A percentile compares a stretch with the other conserved stretches of the same genome.
Evolutionary conservation across 352 stramenopile genomes (phyloP).

Genomic region (Aphanomyces cochlioides): DNA sequence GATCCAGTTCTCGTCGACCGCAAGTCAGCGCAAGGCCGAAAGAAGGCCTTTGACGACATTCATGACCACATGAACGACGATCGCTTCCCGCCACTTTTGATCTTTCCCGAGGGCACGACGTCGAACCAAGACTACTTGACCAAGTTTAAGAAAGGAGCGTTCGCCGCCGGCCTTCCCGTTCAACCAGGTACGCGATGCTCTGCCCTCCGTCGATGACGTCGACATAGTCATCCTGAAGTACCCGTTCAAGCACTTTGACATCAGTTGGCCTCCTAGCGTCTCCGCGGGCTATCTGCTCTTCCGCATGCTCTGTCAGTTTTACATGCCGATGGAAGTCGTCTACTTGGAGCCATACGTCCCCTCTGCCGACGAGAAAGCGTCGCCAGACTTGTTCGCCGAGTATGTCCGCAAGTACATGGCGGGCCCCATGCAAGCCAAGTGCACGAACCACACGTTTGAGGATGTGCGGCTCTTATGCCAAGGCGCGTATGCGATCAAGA

Average conservation of each 20-base stretch:
- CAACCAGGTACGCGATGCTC: conserved; percentile 35
- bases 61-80: conserved; percentile 46
- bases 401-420: conserved; percentile 60
- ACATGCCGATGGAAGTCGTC: conserved; percentile 60
- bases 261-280: conserved; percentile 61
- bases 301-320: conserved; percentile 67
- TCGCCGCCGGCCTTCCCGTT: conserved; percentile 52
- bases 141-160: conserved; percentile 74
- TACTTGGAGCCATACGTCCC: conserved; percentile 56
- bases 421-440: conserved; percentile 42
- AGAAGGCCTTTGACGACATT: conserved; percentile 60
- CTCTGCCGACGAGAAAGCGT: conserved; percentile 38
- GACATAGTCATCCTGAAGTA: conserved; percentile 49
- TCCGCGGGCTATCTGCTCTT: conserved; percentile 47
- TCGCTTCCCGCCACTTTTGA: conserved; percentile 51
- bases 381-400: conserved; percentile 54
- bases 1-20: conserved; percentile 66
- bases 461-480: conserved; percentile 61
- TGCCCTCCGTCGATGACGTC: background rate
- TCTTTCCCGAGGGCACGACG: conserved; percentile 72
- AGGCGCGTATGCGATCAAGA: conserved; percentile 51
- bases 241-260: conserved; percentile 66
- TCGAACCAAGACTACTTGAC: conserved; percentile 64
- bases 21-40: conserved; percentile 45
- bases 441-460: conserved; percentile 72